phyloP scores from a whole-genome alignment of 208 protist species.

The Porcisia deanei region DNA sequence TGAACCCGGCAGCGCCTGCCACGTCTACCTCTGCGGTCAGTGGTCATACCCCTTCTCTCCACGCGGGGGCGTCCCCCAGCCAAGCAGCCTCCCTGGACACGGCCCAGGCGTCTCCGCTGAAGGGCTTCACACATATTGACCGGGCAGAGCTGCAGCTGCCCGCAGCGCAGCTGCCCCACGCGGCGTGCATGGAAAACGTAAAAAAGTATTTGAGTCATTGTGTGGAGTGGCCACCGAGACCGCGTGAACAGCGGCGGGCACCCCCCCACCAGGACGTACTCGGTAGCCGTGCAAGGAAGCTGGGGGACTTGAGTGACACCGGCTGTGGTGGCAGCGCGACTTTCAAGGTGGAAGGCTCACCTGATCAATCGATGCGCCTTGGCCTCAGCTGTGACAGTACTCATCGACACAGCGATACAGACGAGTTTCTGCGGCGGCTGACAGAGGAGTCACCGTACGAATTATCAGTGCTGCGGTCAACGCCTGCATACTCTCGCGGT shows the following conservation, averaged over 20 bases:
- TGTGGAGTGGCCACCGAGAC: slow-evolving; percentile 38
- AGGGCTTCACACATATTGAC: slow-evolving; percentile 4
- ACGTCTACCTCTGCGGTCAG: neutral
- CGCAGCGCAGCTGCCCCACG: slow-evolving; percentile 8
- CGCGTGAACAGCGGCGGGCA: slow-evolving; percentile 6
- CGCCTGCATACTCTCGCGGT: neutral
- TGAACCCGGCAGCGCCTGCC: neutral
- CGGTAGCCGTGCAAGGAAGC: neutral
- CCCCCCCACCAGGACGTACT: neutral
- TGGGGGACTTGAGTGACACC: neutral
- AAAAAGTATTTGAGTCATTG: slow-evolving; percentile 44
- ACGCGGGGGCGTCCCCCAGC: slow-evolving; percentile 1
- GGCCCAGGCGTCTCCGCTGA: slow-evolving; percentile 8
- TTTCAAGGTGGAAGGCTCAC: neutral
- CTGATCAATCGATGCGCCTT: neutral
- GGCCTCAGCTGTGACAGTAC: neutral
- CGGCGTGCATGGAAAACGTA: slow-evolving; percentile 40
- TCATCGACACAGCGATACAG: slow-evolving; percentile 10
- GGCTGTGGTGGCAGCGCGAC: neutral
- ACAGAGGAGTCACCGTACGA: slow-evolving; percentile 33
- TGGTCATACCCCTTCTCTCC: neutral
- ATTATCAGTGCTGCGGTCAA: slow-evolving; percentile 18
- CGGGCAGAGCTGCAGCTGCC: slow-evolving; percentile 1
- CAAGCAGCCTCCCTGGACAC: neutral
- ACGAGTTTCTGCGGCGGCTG: slow-evolving; percentile 29